Evolutionary conservation across 805 yeast genomes (phyloP), one percentile per base, ranked within the genome.

Genomic region (Nadsonia fulvescens): DNA sequence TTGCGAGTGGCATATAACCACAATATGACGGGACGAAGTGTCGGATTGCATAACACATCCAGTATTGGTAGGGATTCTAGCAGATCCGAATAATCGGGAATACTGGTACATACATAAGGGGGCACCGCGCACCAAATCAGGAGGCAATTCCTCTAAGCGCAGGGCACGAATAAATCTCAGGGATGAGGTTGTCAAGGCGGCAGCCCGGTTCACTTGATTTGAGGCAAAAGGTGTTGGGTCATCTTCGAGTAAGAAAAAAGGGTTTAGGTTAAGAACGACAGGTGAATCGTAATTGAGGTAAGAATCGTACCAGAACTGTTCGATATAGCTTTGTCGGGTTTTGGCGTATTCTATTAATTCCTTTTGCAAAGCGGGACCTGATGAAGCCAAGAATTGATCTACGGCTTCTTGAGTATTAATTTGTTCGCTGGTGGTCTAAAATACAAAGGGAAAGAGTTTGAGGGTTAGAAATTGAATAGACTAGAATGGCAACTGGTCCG

Each of bases 291-390:
- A 78, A 47, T 72, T 72, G 37, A 82, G 58, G 47, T 82, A 82
- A 1, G 93, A 69, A 45, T 82, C 94, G 49, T 67, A 82, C 94
- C 94, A 82, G 47, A 82, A 82, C 48, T 82, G 92, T 50, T 82
- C 94, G 35, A 82, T 82, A 47, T 76, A 82, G 2, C 91, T 73
- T 25, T 76, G 69, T 34, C 79, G 55, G 9, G 70, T 53, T 26
- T 63, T 58, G 5, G 74, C 52, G 42, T 74, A 78, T 25, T 61
- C 61, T 10, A 70, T 55, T 27, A 82, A 58, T 37, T 67, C 70
- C 14, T 60, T 52, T 43, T 82, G 91, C 27, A 66, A 61, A 29
- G 54, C 56, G 28, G 66, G 67, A 12, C 60, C 81, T 46, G 50
- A 59, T 42, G 62, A 50, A 30, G 60, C 53, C 31, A 77, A 44